phyloP scores from a whole-genome alignment of 495 filamentous ascomycete genomes.

The Neurospora sp. region DNA sequence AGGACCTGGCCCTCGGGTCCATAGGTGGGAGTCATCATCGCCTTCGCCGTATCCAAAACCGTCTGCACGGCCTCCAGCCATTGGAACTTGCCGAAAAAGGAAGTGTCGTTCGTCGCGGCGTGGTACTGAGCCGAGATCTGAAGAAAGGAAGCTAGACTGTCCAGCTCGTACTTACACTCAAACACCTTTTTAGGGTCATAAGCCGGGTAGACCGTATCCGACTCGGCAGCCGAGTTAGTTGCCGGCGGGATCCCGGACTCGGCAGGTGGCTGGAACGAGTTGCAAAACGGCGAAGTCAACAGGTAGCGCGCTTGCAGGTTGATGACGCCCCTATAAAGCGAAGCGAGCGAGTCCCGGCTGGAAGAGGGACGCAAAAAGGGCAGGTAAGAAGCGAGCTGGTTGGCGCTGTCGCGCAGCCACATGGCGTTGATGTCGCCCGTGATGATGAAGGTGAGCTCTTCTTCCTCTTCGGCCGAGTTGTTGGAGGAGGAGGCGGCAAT shows the following conservation, averaged over 20 bases:
- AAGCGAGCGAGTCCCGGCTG: constrained; percentile 38
- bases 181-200: constrained; percentile 24
- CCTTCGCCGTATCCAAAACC: constrained; percentile 38
- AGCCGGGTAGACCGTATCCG: constrained; percentile 14
- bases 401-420: constrained; percentile 62
- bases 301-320: constrained; percentile 58
- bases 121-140: constrained; percentile 50
- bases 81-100: constrained; percentile 46
- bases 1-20: constrained; percentile 42
- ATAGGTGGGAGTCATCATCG: constrained; percentile 49
- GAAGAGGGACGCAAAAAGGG: constrained; percentile 39
- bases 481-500: constrained; percentile 24
- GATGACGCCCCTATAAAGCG: constrained; percentile 54
- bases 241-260: constrained; percentile 37
- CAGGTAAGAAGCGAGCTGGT: constrained; percentile 57
- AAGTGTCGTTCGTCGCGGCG: constrained; percentile 43
- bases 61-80: constrained; percentile 44
- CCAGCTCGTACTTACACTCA: constrained; percentile 57
- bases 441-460: constrained; percentile 35
- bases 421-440: constrained; percentile 65
- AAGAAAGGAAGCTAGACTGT: constrained; percentile 55
- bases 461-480: constrained; percentile 25
- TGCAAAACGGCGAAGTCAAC: constrained; percentile 50
- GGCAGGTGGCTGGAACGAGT: constrained; percentile 52
- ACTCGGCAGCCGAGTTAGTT: constrained; percentile 19